Evolutionary conservation across 2,329 filamentous ascomycete genomes (phyloP).

Genomic region (Fusarium austroafricanum): DNA sequence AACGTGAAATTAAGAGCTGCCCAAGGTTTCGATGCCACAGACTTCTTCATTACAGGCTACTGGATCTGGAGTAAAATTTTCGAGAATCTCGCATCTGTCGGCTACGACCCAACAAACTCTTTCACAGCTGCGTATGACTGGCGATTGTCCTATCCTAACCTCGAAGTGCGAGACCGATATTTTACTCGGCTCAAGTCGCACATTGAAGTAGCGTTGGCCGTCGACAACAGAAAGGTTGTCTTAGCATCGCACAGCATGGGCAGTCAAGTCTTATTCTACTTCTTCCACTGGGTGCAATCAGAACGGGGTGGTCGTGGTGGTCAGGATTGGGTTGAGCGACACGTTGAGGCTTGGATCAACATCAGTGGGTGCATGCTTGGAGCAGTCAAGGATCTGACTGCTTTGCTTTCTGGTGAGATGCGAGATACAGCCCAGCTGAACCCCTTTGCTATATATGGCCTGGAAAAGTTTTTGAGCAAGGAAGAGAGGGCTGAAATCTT

Average conservation of each 20-base stretch:
- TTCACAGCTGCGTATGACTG: constrained; percentile 86
- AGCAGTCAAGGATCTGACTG: constrained; percentile 89
- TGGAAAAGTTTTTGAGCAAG: constrained; percentile 93
- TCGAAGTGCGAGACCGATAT: constrained; percentile 92
- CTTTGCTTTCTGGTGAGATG: constrained; percentile 96
- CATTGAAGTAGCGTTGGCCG: constrained; percentile 84
- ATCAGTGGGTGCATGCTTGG: constrained; percentile 98
- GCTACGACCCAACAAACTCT: constrained; percentile 87
- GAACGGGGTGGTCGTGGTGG: constrained; percentile 84
- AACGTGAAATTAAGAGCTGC: constrained; percentile 91
- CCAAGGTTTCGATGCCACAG: constrained; percentile 96
- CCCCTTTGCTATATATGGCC: constrained; percentile 93
- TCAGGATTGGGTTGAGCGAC: constrained; percentile 86
- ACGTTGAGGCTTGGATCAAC: constrained; percentile 97
- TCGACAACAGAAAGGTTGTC: constrained; percentile 82
- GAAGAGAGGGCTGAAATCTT: constrained; percentile 94
- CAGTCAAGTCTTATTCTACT: constrained; percentile 91
- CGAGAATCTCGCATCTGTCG: constrained; percentile 94
- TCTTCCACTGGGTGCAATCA: constrained; percentile 83
- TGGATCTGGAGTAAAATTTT: constrained; percentile 99
- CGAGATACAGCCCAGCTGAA: constrained; percentile 97
- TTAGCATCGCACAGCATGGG: constrained; percentile 97
- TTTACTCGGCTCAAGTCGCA: constrained; percentile 91
- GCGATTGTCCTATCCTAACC: constrained; percentile 89
- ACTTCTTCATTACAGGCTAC: constrained; percentile 92